These are phyloP conservation scores for Marasmius oreades DNA, from an alignment of 1,284 basidiomycete genomes.

Conservation along the genomic window DNA sequence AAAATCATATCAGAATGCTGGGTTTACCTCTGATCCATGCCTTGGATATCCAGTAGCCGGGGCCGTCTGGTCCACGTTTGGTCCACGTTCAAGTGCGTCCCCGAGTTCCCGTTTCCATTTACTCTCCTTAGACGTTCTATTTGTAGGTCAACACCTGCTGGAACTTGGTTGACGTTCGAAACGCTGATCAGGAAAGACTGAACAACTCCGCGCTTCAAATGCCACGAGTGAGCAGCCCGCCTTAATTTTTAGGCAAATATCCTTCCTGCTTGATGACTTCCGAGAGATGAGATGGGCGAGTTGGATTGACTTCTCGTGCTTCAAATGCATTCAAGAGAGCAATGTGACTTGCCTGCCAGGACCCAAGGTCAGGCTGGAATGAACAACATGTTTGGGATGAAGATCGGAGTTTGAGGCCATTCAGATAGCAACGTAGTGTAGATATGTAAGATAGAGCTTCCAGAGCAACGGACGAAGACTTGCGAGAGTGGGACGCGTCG, in stretches of 20 bases:
- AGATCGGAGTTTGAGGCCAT: no score
- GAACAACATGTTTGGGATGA: no score
- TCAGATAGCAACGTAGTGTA: no score
- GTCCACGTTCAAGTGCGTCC: conserved; percentile 68
- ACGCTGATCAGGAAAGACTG: conserved; percentile 77
- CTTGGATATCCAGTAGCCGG: conserved; percentile 72
- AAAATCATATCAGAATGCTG: conserved; percentile 2
- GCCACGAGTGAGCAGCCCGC: conserved; percentile 56
- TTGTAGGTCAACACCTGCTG: conserved; percentile 84
- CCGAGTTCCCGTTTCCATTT: not conserved
- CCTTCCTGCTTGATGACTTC: conserved; percentile 43
- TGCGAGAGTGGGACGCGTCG: no score
- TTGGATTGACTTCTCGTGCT: no score
- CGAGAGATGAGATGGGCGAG: conserved; percentile 65
- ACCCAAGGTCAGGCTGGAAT: no score
- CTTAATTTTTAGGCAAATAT: not conserved
- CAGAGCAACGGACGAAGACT: no score
- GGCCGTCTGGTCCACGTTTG: conserved; percentile 37
- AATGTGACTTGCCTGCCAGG: no score
- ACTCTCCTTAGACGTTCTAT: not conserved
- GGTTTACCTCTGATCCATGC: conserved; percentile 67
- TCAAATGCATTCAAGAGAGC: no score
- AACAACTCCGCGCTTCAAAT: conserved; percentile 60
- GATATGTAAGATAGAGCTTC: no score
- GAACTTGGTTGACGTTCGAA: conserved; percentile 85